Percentiles rank a stretch among this genome's conserved stretches.
Evolutionary conservation across 768 basidiomycete genomes (phyloP).

Genomic region (Cubamyces lactineus): DNA sequence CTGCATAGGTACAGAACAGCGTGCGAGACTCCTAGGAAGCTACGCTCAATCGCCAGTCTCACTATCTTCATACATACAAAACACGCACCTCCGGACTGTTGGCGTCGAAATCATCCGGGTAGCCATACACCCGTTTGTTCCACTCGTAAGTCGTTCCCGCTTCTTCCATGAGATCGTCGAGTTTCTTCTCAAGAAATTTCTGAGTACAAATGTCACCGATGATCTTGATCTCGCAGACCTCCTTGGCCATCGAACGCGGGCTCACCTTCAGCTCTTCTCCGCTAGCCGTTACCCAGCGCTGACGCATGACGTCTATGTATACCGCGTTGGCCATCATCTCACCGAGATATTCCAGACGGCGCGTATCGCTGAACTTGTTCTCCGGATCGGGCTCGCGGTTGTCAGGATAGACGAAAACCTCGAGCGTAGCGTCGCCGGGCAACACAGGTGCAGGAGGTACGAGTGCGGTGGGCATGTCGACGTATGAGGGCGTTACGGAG

Average conservation of each 20-base stretch:
- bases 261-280: neutral
- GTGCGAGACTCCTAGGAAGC: neutral
- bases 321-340: neutral
- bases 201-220: neutral
- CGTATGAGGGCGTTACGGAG: neutral
- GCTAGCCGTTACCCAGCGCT: neutral
- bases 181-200: neutral
- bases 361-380: slow-evolving; percentile 1
- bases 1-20: slow-evolving; percentile 4
- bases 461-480: neutral
- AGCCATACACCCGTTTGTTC: neutral
- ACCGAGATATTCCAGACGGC: neutral
- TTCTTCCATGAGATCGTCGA: neutral
- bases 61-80: too few relatives aligned
- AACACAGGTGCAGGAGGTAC: slow-evolving; percentile 2
- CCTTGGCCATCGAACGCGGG: neutral
- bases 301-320: neutral
- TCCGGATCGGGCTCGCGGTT: neutral
- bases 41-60: too few relatives aligned
- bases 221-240: neutral
- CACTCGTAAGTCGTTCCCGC: neutral
- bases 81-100: neutral
- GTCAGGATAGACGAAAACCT: neutral
- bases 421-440: neutral
- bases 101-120: neutral